Base-by-base conservation (phyloP, 208 protist genomes). In the Leishmania arabica region DNA sequence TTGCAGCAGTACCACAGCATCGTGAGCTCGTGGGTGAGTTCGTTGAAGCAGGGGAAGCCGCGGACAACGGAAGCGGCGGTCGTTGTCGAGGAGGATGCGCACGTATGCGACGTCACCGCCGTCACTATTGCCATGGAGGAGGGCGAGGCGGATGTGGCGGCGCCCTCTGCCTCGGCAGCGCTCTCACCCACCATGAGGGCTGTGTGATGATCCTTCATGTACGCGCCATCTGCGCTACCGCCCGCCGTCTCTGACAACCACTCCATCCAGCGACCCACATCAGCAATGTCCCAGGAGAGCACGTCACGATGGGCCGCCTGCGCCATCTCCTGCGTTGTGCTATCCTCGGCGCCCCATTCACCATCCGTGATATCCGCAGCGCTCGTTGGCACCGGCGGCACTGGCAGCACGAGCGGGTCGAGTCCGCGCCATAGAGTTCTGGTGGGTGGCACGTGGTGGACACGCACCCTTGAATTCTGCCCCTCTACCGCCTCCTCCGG, bases 391-490 rank as follows among this genome's bases (percentile, higher is more conserved):
- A 37, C 24, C 13, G 72, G 2, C 34, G 47, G 34, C 21, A 27
- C 37, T n/a, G 75, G 56, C 60, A 79, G 77, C 78, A 81, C 77
- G 24, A 85, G 34, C 5, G 82, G 82, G 4, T 70, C 79, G 19
- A 85, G 27, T 0, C 51, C 82, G 21, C 72, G 42, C 82, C 82
- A 85, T 5, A 85, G 71, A 8, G 82, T 85, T 5, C 73, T 42
- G 1, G 64, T 42, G 4, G 69, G 77, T 19, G 74, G 77, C 5
- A 85, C 75, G 40, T 71, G 82, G 27, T 75, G 77, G 15, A 60
- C 21, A 31, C 31, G 49, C 62, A 21, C 40, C 24, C 24, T 54
- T 24, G 37, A 13, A 4, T 3, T 37, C n/a, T 6, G 42, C 5
- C 9, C 70, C 49, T 73, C 77, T 47, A 19, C 21, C 45, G 37